phyloP scores from a whole-genome alignment of 495 filamentous ascomycete genomes.

The Neurospora intermedia region DNA sequence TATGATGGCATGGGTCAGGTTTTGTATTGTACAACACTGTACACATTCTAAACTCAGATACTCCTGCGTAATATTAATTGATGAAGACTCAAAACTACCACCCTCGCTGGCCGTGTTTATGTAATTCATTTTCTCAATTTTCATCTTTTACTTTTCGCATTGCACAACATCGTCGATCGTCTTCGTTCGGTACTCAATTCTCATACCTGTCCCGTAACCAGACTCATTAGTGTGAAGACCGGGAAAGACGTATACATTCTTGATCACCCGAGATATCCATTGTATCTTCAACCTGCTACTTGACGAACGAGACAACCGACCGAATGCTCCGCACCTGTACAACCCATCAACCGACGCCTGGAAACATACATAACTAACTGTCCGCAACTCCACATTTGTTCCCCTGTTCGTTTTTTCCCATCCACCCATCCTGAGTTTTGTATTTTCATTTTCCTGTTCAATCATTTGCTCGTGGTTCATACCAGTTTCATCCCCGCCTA shows the following conservation, averaged over 20 bases:
- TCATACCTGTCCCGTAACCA: neutral
- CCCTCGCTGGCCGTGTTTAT: neutral
- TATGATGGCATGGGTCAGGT: neutral
- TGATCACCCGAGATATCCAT: neutral
- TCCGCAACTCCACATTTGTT: neutral
- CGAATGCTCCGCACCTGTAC: neutral
- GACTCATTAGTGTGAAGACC: neutral
- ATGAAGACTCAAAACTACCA: neutral
- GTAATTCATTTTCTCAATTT: neutral
- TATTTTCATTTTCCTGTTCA: neutral
- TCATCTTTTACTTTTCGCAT: neutral
- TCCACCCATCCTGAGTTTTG: neutral
- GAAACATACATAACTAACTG: neutral
- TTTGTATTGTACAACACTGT: neutral
- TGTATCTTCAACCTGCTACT: neutral
- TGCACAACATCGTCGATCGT: neutral
- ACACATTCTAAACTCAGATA: neutral
- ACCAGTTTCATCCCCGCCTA: neutral
- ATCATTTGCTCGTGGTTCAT: neutral
- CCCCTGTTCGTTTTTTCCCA: neutral
- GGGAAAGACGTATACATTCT: neutral
- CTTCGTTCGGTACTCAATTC: neutral
- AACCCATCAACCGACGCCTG: neutral
- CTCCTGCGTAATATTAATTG: neutral
- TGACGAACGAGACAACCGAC: neutral